Evolutionary conservation across 164 flowering plant species (phyloP), one percentile per base, ranked within the genome.

Genomic region (Vitis amurensis): DNA sequence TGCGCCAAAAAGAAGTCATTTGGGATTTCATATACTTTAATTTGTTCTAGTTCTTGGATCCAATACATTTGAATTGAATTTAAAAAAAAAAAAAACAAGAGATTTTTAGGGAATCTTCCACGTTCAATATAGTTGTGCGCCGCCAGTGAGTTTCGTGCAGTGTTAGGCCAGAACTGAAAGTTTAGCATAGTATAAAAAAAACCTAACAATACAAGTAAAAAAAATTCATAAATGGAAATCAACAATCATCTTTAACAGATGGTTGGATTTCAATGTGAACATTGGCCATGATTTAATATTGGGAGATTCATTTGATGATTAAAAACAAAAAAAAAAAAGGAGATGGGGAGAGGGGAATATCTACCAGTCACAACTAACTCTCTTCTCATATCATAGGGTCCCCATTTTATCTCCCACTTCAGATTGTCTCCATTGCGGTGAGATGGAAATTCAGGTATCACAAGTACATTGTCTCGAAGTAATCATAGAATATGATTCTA

Each of bases 311-410:
- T 3, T 56, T 67, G 60, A 67, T 11, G 16, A 51, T 55, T 56
- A 60, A 67, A 55, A 16, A 11, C 10, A 13, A 9, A n/a, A 19
- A 14, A 8, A 8, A 1, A 23, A 48, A 58, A 59, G 10, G 19
- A 59, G 55, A 60, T 37, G 44, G 4, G 44, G 44, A 6, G 44
- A 37, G 44, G 5, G 7, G 44, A 72, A 60, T 55, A 71, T 66
- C 75, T 57, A 66, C 75, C 75, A 72, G 64, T 66, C 56, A 51
- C 70, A 66, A 66, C 75, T 65, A 72, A 67, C 70, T 17, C 56
- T 37, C 44, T 37, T 3, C 44, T 37, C 44, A 37, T 2, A 6
- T 37, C 44, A 37, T 3, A 37, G 7, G 44, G 44, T 37, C 44
- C 44, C 44, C 4, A 37, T 37, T 37, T 37, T 4, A 37, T 6